Conservation (phyloP, 441 rosid species). For the Erodium chrysanthum region DNA sequence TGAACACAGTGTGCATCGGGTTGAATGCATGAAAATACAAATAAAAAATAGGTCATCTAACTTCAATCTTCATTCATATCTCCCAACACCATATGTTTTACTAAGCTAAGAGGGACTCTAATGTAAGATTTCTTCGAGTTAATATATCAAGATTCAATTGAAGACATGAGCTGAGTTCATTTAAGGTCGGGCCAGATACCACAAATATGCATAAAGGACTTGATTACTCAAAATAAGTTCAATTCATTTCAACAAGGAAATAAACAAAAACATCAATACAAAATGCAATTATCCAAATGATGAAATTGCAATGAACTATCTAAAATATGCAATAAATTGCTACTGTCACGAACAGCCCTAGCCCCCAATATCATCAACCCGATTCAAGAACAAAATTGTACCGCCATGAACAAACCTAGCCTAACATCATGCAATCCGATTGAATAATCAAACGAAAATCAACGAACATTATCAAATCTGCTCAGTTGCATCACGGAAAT, state of each 20-base stretch:
- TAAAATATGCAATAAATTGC: background rate
- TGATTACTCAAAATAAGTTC: background rate
- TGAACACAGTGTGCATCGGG: background rate
- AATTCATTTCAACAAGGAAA: background rate
- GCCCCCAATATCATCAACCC: too few species aligned
- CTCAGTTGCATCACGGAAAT: background rate
- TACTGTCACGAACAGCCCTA: too few species aligned
- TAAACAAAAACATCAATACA: background rate
- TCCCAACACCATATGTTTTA: background rate
- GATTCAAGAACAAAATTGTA: too few species aligned
- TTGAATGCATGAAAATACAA: background rate
- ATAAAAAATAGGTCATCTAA: background rate
- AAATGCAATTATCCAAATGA: background rate
- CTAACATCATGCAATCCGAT: background rate
- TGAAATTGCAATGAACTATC: background rate
- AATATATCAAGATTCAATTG: background rate
- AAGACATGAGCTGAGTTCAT: background rate
- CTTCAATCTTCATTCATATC: background rate
- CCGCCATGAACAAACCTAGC: background rate
- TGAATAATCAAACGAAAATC: background rate
- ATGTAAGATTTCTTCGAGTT: background rate
- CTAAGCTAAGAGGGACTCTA: background rate
- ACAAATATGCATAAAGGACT: background rate
- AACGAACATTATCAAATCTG: background rate
- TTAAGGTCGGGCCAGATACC: background rate